phyloP scores from a whole-genome alignment of 805 yeast species.

The Wickerhamiella lipophila region DNA sequence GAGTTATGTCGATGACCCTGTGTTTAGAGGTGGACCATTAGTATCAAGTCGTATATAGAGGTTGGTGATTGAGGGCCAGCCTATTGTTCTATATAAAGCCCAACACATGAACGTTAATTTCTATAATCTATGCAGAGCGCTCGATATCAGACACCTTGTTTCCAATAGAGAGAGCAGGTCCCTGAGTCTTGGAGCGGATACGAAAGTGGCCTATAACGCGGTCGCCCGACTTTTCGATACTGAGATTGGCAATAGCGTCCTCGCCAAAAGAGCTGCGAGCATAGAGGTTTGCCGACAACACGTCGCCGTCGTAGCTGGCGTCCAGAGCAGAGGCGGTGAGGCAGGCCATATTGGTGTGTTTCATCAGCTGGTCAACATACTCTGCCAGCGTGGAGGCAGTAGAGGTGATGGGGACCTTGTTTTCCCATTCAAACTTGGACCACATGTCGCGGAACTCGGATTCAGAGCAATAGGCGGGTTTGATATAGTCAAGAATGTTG shows the following conservation, averaged over 20 bases:
- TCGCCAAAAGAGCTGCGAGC: constrained; percentile 92
- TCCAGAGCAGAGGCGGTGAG: constrained; percentile 79
- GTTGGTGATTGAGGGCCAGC: no score
- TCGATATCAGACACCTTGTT: constrained; percentile 69
- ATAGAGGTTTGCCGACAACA: constrained; percentile 86
- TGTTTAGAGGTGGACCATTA: no score
- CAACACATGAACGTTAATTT: background rate
- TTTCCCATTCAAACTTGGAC: constrained; percentile 99
- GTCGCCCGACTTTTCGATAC: constrained; percentile 67
- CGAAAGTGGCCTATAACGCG: constrained; percentile 90
- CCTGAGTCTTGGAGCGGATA: constrained; percentile 95
- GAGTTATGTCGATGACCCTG: no score
- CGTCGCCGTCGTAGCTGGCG: constrained; percentile 44
- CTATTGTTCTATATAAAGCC: no score
- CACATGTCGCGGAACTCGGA: constrained; percentile 91
- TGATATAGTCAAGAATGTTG: constrained; percentile 93
- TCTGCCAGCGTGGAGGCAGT: constrained; percentile 43
- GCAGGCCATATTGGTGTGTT: constrained; percentile 86
- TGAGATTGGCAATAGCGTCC: constrained; percentile 90
- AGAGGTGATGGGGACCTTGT: constrained; percentile 65
- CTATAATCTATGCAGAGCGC: background rate
- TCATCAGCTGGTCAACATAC: constrained; percentile 61
- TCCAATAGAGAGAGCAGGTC: constrained; percentile 87
- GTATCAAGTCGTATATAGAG: no score
- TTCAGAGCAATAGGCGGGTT: constrained; percentile 86